Evolutionary conservation across 208 protist genomes (phyloP).

Genomic region (Angomonas ambiguus): DNA sequence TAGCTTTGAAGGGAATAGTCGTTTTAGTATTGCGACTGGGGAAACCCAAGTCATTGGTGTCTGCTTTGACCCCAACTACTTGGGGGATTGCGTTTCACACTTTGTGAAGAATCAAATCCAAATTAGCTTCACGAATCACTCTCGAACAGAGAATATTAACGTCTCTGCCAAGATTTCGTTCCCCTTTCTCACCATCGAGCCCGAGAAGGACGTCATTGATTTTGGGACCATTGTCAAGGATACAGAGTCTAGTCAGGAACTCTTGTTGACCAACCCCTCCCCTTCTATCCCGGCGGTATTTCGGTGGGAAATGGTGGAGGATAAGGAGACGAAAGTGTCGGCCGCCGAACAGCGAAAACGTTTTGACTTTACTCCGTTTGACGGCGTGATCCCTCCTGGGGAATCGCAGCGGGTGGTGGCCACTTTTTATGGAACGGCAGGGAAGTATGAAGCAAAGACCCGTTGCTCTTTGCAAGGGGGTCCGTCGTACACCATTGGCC

Average conservation of each 20-base stretch:
- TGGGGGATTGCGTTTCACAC: slow-evolving; percentile 74
- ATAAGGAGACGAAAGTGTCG: slow-evolving; percentile 14
- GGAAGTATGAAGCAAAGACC: slow-evolving; percentile 55
- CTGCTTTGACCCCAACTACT: slow-evolving; percentile 82
- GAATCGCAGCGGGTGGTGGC: slow-evolving; percentile 78
- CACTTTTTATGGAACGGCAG: slow-evolving; percentile 74
- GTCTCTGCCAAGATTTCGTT: slow-evolving; percentile 82
- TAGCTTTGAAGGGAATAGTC: slow-evolving; percentile 41
- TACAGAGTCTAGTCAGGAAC: slow-evolving; percentile 62
- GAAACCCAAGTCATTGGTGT: slow-evolving; percentile 82
- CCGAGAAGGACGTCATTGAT: slow-evolving; percentile 43
- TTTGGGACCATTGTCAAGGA: slow-evolving; percentile 93
- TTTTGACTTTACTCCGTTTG: slow-evolving; percentile 95
- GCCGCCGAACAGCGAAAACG: slow-evolving; percentile 17
- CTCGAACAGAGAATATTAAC: slow-evolving; percentile 76
- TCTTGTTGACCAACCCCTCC: slow-evolving; percentile 85
- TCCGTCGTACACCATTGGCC: slow-evolving; percentile 76
- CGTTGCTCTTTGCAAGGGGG: slow-evolving; percentile 91
- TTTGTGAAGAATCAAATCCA: slow-evolving; percentile 60
- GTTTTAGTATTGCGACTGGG: slow-evolving; percentile 61
- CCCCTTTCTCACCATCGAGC: slow-evolving; percentile 83
- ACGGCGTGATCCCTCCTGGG: slow-evolving; percentile 83
- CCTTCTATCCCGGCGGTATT: slow-evolving; percentile 64
- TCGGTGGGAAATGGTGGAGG: slow-evolving; percentile 58
- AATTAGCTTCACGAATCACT: slow-evolving; percentile 89